These are phyloP conservation scores for Arxiozyma telluris DNA, from an alignment of 1,139 yeast genomes.

Conservation along the genomic window DNA sequence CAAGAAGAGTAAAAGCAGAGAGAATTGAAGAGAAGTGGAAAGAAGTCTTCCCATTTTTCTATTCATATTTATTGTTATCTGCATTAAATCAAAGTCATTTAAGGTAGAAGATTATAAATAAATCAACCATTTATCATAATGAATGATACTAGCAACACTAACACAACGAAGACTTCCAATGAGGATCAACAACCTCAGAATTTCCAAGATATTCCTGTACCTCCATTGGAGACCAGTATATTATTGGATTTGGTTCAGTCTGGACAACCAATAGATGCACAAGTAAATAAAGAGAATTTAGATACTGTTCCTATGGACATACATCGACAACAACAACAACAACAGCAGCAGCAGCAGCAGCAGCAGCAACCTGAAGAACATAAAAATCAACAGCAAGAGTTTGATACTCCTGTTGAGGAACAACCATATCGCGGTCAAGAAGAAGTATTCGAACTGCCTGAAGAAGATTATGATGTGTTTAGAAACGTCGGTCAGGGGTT, in stretches of 20 bases:
- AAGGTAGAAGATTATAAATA: too few relatives aligned
- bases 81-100: too few relatives aligned
- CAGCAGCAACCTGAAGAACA: slow-evolving; percentile 4
- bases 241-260: neutral
- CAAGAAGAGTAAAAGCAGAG: too few relatives aligned
- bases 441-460: slow-evolving; percentile 10
- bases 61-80: too few relatives aligned
- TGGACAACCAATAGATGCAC: neutral
- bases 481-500: slow-evolving; percentile 92
- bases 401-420: neutral
- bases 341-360: slow-evolving; percentile 1
- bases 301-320: neutral
- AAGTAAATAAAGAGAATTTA: neutral
- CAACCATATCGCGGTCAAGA: slow-evolving; percentile 14
- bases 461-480: slow-evolving; percentile 56
- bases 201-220: too few relatives aligned
- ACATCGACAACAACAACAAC: slow-evolving; percentile 6
- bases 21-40: too few relatives aligned
- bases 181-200: too few relatives aligned
- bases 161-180: neutral
- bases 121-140: too few relatives aligned
- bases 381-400: slow-evolving; percentile 1
- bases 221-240: neutral
- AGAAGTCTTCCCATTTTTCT: too few relatives aligned
- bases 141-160: too few relatives aligned